Evolutionary conservation across 148 eudicot genomes (phyloP).

Genomic region (Camellia sinensis): DNA sequence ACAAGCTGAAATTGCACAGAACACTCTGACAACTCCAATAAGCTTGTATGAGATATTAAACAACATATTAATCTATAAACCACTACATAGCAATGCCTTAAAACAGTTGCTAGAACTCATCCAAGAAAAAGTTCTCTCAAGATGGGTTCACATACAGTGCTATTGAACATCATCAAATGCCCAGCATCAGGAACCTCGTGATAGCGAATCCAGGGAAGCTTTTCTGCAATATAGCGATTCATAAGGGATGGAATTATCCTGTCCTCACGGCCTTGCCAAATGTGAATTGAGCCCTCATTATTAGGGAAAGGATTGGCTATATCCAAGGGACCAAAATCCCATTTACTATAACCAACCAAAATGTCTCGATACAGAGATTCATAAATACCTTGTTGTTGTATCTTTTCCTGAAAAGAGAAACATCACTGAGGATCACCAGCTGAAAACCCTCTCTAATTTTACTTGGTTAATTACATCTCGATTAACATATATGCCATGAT

Average conservation of each 20-base stretch:
- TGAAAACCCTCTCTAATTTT: background rate
- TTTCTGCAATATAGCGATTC: conserved; percentile 28
- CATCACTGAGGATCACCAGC: background rate
- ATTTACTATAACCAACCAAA: conserved; percentile 49
- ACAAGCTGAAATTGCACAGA: too few relatives aligned
- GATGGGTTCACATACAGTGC: conserved; percentile 39
- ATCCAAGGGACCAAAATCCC: conserved; percentile 71
- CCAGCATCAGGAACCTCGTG: conserved; percentile 52
- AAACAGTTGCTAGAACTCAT: background rate
- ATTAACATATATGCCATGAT: background rate
- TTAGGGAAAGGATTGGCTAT: conserved; percentile 58
- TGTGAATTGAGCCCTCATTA: conserved; percentile 58
- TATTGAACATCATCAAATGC: conserved; percentile 34
- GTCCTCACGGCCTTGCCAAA: conserved; percentile 89
- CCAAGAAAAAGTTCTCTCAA: conserved; percentile 46
- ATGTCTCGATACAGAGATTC: conserved; percentile 71
- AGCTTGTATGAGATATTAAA: background rate
- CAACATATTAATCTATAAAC: background rate
- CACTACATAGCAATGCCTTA: too few relatives aligned
- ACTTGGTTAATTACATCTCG: background rate
- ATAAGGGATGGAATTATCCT: conserved; percentile 43
- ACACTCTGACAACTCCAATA: too few relatives aligned
- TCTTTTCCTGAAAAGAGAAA: conserved; percentile 50
- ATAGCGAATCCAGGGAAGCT: conserved; percentile 49
- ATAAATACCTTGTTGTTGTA: conserved; percentile 56